A percentile compares a stretch with the other conserved stretches of the same genome.
Conservation (phyloP, 2,329 filamentous ascomycete species). For the Colletotrichum neosansevieriae region DNA sequence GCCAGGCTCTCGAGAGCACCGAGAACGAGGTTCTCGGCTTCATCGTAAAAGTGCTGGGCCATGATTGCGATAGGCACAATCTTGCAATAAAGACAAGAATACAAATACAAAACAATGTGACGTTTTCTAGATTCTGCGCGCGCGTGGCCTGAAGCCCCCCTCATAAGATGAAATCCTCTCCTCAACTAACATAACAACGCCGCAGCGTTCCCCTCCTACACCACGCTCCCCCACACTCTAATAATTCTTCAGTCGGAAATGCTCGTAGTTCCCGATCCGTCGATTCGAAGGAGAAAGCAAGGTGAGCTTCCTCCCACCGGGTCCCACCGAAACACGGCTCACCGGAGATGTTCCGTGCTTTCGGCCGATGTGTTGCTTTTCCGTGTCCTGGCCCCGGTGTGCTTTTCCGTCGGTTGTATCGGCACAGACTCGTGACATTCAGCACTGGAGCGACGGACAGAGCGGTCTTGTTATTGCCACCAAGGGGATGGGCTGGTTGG, state of each 20-base stretch:
- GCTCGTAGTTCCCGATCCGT: neutral
- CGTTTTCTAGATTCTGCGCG: neutral
- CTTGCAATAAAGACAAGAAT: neutral
- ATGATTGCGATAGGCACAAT: neutral
- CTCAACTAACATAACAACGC: neutral
- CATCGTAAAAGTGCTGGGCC: slow-evolving; percentile 35
- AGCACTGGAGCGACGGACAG: neutral
- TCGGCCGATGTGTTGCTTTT: slow-evolving; percentile 23
- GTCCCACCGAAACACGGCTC: slow-evolving; percentile 1
- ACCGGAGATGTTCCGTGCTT: slow-evolving; percentile 20
- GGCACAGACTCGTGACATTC: slow-evolving; percentile 16
- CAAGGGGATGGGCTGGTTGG: neutral
- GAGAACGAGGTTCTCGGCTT: slow-evolving; percentile 36
- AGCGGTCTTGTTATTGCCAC: slow-evolving; percentile 7
- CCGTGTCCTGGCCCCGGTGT: slow-evolving; percentile 4
- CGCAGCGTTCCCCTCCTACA: neutral
- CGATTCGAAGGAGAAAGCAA: neutral
- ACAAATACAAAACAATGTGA: neutral
- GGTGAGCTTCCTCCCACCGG: neutral
- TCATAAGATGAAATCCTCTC: slow-evolving; percentile 12
- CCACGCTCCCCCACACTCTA: neutral
- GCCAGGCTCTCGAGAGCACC: slow-evolving; percentile 34
- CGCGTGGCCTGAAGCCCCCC: neutral
- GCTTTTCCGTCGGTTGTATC: slow-evolving; percentile 39
- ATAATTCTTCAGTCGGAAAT: slow-evolving; percentile 6